Evolutionary conservation across 2,329 filamentous ascomycete genomes (phyloP), one percentile per base, ranked within the genome.

Genomic region (Botrytis deweyae): DNA sequence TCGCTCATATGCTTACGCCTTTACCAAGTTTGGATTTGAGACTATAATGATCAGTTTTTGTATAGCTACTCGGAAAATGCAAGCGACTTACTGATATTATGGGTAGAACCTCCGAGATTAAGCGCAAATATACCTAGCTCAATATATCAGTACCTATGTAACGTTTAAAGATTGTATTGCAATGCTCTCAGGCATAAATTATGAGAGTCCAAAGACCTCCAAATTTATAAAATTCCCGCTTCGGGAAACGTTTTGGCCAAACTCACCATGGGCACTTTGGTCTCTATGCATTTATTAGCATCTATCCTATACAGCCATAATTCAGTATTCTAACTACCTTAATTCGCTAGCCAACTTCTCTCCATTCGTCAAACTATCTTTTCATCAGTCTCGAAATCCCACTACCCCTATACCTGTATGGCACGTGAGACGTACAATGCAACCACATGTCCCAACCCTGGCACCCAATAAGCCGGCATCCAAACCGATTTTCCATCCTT

Each of bases 401-500:
- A 36, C 14, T 20, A 3, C 14, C 40, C 29, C 68, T 29, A 70
- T 8, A 18, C 29, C 68, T 29, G 46, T 8, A 18, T 71, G 10
- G 8, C 33, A 58, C 44, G 38, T 67, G 84, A 83, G 79, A 84
- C 80, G 76, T 85, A 82, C 76, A 89, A 86, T 33, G 81, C 81
- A 59, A 86, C 77, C 10, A 85, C 83, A 82, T 91, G 87, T 58
- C 88, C 87, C 14, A 90, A 52, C 70, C 86, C 83, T 2, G 89
- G 89, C 12, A 91, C 80, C 87, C 88, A 91, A 80, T 91, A 91
- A 42, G 88, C 87, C 36, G 86, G 76, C 73, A 84, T 80, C 79
- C 85, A 86, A 74, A 87, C 84, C 72, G 81, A 81, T 76, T 72
- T 74, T n/a, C 69, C 75, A 58, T 76, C 70, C 22, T 36, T 73